These are phyloP conservation scores for Sanguinoderma infundibulare DNA, from an alignment of 1,284 basidiomycete species.

Conservation along the genomic window DNA sequence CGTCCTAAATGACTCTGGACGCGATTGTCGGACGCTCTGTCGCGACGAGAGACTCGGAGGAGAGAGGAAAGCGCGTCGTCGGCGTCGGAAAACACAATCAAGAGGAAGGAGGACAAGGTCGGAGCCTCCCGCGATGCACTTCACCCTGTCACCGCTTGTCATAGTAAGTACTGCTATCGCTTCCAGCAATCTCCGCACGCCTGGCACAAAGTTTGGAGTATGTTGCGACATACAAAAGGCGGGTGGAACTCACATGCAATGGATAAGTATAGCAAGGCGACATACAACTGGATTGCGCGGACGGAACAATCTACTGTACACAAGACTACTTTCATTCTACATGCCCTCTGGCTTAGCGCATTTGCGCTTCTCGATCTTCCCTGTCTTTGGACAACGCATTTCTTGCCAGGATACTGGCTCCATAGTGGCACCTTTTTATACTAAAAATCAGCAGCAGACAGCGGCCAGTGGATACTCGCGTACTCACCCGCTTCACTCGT, in stretches of 20 bases:
- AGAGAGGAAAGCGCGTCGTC: neutral
- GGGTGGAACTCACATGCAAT: no score
- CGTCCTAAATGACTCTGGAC: neutral
- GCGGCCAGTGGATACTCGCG: neutral
- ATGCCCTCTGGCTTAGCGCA: slow-evolving; percentile 83
- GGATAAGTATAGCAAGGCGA: no score
- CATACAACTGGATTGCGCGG: neutral
- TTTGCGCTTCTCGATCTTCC: slow-evolving; percentile 82
- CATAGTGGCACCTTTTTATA: slow-evolving; percentile 70
- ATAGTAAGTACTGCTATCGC: neutral
- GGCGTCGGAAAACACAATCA: neutral
- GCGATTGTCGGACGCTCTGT: neutral
- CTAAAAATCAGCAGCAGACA: neutral
- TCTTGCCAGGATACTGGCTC: slow-evolving; percentile 90
- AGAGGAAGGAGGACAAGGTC: neutral
- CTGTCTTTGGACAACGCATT: slow-evolving; percentile 88
- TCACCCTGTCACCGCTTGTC: neutral
- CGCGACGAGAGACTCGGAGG: neutral
- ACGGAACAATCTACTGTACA: neutral
- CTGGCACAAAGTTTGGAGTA: no score
- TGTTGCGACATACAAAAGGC: no score
- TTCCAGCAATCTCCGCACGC: neutral
- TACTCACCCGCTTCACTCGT: slow-evolving; percentile 77
- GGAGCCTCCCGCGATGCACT: neutral
- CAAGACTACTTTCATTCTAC: neutral